Evolutionary conservation across 768 basidiomycete genomes (phyloP), one percentile per base, ranked within the genome.

Genomic region (Tephrocybe sp.): DNA sequence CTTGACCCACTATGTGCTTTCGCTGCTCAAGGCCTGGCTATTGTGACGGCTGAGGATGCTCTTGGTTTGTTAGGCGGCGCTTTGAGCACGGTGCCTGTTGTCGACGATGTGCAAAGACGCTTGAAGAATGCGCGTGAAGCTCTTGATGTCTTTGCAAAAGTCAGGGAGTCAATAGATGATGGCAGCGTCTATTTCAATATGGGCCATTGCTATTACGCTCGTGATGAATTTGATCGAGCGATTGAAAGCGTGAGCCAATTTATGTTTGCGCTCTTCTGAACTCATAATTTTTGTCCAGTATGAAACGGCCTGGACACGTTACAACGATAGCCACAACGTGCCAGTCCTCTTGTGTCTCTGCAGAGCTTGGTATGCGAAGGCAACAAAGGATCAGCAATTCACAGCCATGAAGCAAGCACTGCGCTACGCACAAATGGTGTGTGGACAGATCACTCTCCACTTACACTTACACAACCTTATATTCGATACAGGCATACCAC

Each of bases 151-250:
- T 93, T 99, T 62, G 87, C 85, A 2, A 93, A 96, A 68, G 87
- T 98, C 45, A 79, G 93, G 48, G 97, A 98, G 71, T 87, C 85
- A 2, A 70, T 93, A 47, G 80, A 83, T 51, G 78, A 81, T 51
- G 92, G 90, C 6, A 89, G 89, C 53, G 93, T 97, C 3, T 93
- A 95, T 63, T 76, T 92, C 62, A 99, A 99, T 66, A 95, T 98
- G 77, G 97, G 95, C 0, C 97, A 98, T 62, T 97, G 94, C 61
- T 90, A 94, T 65, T 96, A 92, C 63, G 81, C 84, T 17, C 78
- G 92, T 45, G 96, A 97, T 53, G 96, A 99, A 65, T 97, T 87
- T 64, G 96, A 98, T 57, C 80, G 90, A 43, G 96, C 97, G 1
- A 95, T 98, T 56, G 95, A 99, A 68, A 90, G 91, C 62, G 96